Percentiles rank a stretch among this genome's conserved stretches.
Conservation (phyloP, 805 yeast species). For the Candida pseudofarinosa region DNA sequence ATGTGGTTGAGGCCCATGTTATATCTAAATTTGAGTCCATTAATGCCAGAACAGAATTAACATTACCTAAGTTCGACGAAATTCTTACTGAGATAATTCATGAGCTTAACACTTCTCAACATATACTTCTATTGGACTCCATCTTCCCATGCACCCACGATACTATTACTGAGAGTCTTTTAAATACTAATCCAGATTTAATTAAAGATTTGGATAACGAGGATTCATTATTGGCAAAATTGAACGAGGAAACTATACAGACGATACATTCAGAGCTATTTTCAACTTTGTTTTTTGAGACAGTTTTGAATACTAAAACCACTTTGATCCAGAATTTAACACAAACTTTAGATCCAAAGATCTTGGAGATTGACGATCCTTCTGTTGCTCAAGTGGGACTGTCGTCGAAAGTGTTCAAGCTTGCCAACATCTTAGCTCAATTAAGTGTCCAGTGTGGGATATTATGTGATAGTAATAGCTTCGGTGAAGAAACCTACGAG, state of each 20-base stretch:
- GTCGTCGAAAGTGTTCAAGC: constrained; percentile 29
- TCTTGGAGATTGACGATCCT: constrained; percentile 15
- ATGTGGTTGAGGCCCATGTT: constrained; percentile 54
- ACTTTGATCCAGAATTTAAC: constrained; percentile 33
- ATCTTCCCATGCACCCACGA: constrained; percentile 38
- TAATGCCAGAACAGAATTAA: constrained; percentile 69
- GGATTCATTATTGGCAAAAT: constrained; percentile 33
- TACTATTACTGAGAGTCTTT: constrained; percentile 42
- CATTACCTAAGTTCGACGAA: constrained; percentile 54
- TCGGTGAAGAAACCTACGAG: constrained; percentile 11
- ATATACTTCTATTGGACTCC: constrained; percentile 14
- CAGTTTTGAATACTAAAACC: constrained; percentile 31
- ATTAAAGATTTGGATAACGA: constrained; percentile 32
- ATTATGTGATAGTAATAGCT: constrained; percentile 43
- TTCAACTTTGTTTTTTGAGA: constrained; percentile 23
- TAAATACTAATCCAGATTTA: constrained; percentile 43
- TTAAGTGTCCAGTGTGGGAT: constrained; percentile 61
- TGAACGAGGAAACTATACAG: constrained; percentile 44
- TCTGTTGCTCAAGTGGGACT: not conserved
- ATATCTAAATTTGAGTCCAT: constrained; percentile 55
- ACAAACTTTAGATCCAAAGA: constrained; percentile 20
- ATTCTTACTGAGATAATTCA: constrained; percentile 17
- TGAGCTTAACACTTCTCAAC: constrained; percentile 15
- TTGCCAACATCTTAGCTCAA: constrained; percentile 70
- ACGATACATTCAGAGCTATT: constrained; percentile 35